Conservation (phyloP, 2,329 filamentous ascomycete genomes). For the Didymella arachidicola region DNA sequence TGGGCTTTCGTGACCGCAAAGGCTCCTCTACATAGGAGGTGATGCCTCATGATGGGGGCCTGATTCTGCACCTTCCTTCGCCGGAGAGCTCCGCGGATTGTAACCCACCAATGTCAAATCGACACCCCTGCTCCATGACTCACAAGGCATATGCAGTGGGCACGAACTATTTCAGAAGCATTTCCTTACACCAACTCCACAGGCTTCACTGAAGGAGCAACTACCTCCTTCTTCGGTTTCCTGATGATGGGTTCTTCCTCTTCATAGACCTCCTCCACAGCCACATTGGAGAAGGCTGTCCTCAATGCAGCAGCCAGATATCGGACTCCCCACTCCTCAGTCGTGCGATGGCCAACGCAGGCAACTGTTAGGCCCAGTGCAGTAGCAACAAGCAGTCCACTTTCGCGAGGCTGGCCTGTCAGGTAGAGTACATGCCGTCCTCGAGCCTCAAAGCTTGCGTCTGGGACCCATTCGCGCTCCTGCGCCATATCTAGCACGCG, state of each 20-base stretch:
- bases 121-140: background rate
- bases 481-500: conserved; percentile 43
- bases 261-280: conserved; percentile 49
- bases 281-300: conserved; percentile 39
- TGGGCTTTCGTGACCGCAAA: no score
- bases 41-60: no score
- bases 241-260: conserved; percentile 34
- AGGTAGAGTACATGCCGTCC: conserved; percentile 48
- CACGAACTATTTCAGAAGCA: background rate
- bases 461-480: conserved; percentile 34
- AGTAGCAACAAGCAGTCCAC: conserved; percentile 44
- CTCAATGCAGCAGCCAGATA: conserved; percentile 42
- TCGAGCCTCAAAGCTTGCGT: conserved; percentile 23
- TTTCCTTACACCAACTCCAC: background rate
- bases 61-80: no score
- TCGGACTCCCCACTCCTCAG: conserved; percentile 53
- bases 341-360: conserved; percentile 51
- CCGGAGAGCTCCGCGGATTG: no score
- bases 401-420: conserved; percentile 49
- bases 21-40: no score
- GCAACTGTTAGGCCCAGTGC: conserved; percentile 45
- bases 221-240: background rate
- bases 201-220: background rate
- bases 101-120: no score
- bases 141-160: background rate